Percentiles rank a stretch among this genome's conserved stretches.
Conservation (phyloP, 1,284 basidiomycete genomes). For the Tilletia horrida region DNA sequence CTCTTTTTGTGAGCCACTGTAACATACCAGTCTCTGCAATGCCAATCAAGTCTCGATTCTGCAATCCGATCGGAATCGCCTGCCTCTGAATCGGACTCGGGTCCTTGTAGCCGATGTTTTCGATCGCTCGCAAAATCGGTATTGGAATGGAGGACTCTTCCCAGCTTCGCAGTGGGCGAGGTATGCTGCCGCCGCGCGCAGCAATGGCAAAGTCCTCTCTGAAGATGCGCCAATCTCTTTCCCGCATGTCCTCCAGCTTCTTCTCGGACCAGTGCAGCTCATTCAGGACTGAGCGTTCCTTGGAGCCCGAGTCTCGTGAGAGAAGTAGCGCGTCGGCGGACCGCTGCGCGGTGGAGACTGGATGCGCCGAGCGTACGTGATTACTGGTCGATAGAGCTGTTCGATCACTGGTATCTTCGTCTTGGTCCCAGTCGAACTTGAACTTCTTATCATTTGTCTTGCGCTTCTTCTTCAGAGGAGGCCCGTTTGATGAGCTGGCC, state of each 20-base stretch:
- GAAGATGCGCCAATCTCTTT: constrained; percentile 98
- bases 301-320: neutral
- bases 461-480: constrained; percentile 60
- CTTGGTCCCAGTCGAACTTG: constrained; percentile 86
- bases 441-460: constrained; percentile 85
- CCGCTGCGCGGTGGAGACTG: too few species aligned
- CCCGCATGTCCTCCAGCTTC: constrained; percentile 85
- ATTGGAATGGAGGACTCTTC: constrained; percentile 77
- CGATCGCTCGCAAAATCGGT: constrained; percentile 76
- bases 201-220: constrained; percentile 96
- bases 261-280: constrained; percentile 96
- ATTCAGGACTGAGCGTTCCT: constrained; percentile 59
- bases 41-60: constrained; percentile 93
- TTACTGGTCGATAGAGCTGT: constrained; percentile 31
- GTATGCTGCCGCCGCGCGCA: constrained; percentile 81
- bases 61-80: constrained; percentile 93
- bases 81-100: constrained; percentile 95
- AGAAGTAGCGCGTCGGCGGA: neutral
- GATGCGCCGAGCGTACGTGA: too few species aligned
- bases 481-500: neutral
- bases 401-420: constrained; percentile 45
- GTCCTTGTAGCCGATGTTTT: constrained; percentile 89
- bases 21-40: constrained; percentile 78
- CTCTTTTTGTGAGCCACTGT: too few species aligned
- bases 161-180: constrained; percentile 88